Conservation (phyloP, 2,329 filamentous ascomycete genomes). For the Aspergillus udagawae region DNA sequence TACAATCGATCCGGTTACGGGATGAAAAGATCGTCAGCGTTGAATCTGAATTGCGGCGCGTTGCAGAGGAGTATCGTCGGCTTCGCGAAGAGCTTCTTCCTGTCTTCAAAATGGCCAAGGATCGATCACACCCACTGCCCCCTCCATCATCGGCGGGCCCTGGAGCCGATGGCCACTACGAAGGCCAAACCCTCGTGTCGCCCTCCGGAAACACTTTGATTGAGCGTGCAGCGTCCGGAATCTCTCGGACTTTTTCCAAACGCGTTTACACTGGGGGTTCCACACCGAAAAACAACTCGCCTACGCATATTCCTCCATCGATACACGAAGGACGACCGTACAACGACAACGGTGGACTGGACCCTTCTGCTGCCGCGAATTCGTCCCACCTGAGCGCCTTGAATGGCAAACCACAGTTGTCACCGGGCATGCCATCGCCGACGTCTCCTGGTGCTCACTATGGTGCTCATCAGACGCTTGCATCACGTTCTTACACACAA, state of each 20-base stretch:
- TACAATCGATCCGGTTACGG: conserved; percentile 81
- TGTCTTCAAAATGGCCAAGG: conserved; percentile 84
- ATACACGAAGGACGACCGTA: conserved; percentile 64
- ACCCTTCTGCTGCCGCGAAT: conserved; percentile 66
- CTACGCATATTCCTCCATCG: conserved; percentile 63
- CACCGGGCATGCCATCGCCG: conserved; percentile 47
- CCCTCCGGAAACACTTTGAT: conserved; percentile 26
- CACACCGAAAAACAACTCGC: conserved; percentile 71
- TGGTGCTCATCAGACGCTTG: conserved; percentile 38
- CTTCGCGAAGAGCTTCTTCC: conserved; percentile 89
- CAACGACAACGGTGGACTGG: conserved; percentile 50
- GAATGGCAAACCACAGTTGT: conserved; percentile 58
- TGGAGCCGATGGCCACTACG: conserved; percentile 21
- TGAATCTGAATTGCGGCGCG: conserved; percentile 75
- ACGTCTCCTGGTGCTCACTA: conserved; percentile 41
- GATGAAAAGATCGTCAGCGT: conserved; percentile 84
- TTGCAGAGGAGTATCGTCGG: conserved; percentile 84
- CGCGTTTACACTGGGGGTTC: conserved; percentile 65
- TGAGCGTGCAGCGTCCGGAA: conserved; percentile 47
- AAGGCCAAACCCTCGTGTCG: conserved; percentile 39
- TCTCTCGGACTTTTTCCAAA: conserved; percentile 72
- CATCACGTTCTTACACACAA: conserved; percentile 42
- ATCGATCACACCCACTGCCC: conserved; percentile 83
- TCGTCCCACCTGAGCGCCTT: conserved; percentile 66
- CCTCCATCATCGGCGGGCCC: conserved; percentile 37